Percentiles rank a stretch among this genome's conserved stretches.
These are phyloP conservation scores for Lanmaoa rubissima DNA, from an alignment of 768 basidiomycete species.

Conservation along the genomic window DNA sequence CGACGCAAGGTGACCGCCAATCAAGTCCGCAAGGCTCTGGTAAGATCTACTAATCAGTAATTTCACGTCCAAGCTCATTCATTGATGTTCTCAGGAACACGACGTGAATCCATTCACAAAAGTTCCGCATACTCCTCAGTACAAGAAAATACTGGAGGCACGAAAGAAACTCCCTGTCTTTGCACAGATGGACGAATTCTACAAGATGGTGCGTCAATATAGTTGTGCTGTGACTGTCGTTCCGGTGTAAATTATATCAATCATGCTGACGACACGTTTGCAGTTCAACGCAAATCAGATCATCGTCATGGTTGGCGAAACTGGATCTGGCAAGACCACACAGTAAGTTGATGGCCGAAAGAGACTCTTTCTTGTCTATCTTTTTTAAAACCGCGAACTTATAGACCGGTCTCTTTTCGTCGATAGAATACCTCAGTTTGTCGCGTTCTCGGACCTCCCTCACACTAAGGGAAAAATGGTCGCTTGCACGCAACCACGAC, in stretches of 20 bases:
- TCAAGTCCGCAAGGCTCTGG: conserved; percentile 71
- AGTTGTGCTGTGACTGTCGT: neutral
- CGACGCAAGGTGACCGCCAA: conserved; percentile 64
- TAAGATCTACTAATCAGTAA: conserved; percentile 34
- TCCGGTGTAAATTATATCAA: neutral
- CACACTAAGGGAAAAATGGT: conserved; percentile 88
- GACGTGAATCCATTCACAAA: conserved; percentile 89
- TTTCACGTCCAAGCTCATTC: neutral
- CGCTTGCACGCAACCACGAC: conserved; percentile 94
- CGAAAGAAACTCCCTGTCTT: conserved; percentile 92
- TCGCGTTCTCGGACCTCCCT: conserved; percentile 89
- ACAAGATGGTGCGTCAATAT: conserved; percentile 67
- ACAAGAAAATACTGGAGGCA: conserved; percentile 80
- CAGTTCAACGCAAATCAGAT: conserved; percentile 59
- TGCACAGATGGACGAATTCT: conserved; percentile 90
- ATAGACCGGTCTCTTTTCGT: conserved; percentile 31
- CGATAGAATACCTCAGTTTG: conserved; percentile 91
- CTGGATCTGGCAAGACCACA: conserved; percentile 94
- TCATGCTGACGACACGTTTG: neutral
- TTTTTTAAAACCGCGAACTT: conserved; percentile 21
- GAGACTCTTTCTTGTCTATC: conserved; percentile 20
- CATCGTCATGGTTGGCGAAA: conserved; percentile 90
- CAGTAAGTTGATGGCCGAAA: conserved; percentile 58
- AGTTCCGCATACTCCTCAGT: conserved; percentile 68
- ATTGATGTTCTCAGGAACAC: conserved; percentile 51